phyloP scores from a whole-genome alignment of 176 grass and related monocot genomes.

The Elaeis guineensis region DNA sequence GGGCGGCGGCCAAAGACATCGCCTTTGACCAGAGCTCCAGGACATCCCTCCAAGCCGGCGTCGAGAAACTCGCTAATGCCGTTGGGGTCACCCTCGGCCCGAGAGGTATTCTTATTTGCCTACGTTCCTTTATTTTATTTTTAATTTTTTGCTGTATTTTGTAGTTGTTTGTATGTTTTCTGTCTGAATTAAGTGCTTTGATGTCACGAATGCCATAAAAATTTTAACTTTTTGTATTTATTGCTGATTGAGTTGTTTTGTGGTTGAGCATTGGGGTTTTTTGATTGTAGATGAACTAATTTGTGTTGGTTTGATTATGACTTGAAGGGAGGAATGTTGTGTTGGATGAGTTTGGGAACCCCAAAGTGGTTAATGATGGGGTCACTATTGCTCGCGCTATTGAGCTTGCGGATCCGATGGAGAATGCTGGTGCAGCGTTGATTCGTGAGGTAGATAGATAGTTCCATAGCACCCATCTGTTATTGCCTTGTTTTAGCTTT shows the following conservation, averaged over 20 bases:
- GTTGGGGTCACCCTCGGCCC: slow-evolving; percentile 83
- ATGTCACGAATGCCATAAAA: too few relatives aligned
- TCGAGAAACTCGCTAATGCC: slow-evolving; percentile 79
- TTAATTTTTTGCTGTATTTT: background rate
- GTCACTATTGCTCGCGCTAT: slow-evolving; percentile 85
- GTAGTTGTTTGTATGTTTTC: too few relatives aligned
- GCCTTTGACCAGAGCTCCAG: slow-evolving; percentile 76
- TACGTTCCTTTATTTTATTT: background rate
- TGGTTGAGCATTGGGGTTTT: too few relatives aligned
- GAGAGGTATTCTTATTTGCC: slow-evolving; percentile 38
- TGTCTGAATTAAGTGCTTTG: too few relatives aligned
- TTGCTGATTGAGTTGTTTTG: too few relatives aligned
- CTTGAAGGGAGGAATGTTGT: slow-evolving; percentile 82
- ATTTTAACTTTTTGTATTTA: too few relatives aligned
- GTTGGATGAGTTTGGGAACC: slow-evolving; percentile 80
- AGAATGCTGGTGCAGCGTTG: slow-evolving; percentile 80
- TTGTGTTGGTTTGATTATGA: background rate
- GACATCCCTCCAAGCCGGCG: slow-evolving; percentile 71
- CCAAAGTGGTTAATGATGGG: slow-evolving; percentile 86
- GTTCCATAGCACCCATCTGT: background rate
- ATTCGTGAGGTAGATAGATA: slow-evolving; percentile 65
- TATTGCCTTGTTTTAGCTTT: too few relatives aligned
- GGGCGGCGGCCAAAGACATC: slow-evolving; percentile 71
- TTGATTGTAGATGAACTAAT: too few relatives aligned
- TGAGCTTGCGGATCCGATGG: slow-evolving; percentile 86